These are phyloP conservation scores for Trichoderma brevicompactum DNA, from an alignment of 2,329 filamentous ascomycete genomes.

Conservation along the genomic window DNA sequence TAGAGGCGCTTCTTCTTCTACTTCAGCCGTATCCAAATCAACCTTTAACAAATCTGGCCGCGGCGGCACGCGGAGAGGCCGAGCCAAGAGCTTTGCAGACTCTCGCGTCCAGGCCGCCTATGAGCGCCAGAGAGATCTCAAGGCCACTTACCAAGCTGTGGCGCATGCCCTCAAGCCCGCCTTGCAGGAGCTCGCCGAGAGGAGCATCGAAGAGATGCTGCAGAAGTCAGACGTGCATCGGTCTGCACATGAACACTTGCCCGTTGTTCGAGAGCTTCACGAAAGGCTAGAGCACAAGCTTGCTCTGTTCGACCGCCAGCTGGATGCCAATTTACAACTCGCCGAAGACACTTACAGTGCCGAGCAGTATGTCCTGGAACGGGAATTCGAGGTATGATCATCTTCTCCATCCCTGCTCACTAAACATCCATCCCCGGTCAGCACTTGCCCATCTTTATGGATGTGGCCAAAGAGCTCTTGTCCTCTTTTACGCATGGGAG, in stretches of 20 bases:
- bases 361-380: conserved; percentile 42
- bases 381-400: conserved; percentile 47
- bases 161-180: conserved; percentile 66
- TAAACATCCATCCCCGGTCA: background rate
- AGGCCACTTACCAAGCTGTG: conserved; percentile 66
- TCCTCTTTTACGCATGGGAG: no score
- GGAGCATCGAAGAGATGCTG: conserved; percentile 61
- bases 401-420: conserved; percentile 31
- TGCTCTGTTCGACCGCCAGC: conserved; percentile 40
- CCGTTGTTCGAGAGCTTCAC: conserved; percentile 56
- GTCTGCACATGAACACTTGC: conserved; percentile 56
- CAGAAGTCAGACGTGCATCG: conserved; percentile 58
- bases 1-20: conserved; percentile 39
- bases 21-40: conserved; percentile 41
- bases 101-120: conserved; percentile 60
- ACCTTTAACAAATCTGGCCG: conserved; percentile 45
- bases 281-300: conserved; percentile 40
- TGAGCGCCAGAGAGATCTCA: conserved; percentile 68
- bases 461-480: background rate
- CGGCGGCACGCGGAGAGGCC: conserved; percentile 51
- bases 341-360: conserved; percentile 46
- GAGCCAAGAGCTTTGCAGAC: conserved; percentile 61
- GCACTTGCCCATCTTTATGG: no score
- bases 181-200: conserved; percentile 67
- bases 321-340: conserved; percentile 43